phyloP scores from a whole-genome alignment of 176 grass and related monocot genomes.

The Triticum monococcum region DNA sequence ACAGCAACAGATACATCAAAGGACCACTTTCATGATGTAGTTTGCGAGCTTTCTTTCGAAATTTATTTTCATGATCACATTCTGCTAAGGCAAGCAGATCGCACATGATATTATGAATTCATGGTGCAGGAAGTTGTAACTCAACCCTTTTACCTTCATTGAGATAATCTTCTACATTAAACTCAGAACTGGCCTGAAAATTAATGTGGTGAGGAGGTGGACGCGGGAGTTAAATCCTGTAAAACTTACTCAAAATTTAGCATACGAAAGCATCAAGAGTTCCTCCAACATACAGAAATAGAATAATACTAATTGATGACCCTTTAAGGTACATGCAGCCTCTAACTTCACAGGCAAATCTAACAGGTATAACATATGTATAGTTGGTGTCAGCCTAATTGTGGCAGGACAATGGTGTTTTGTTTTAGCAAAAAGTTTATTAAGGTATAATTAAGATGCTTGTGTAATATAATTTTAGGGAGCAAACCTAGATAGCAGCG shows the following conservation, averaged over 20 bases:
- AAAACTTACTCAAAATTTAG: neutral
- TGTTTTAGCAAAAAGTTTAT: neutral
- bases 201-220: constrained; percentile 36
- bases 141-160: constrained; percentile 43
- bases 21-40: neutral
- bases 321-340: neutral
- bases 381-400: neutral
- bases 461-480: neutral
- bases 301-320: neutral
- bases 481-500: neutral
- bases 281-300: neutral
- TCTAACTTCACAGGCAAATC: neutral
- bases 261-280: neutral
- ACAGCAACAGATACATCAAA: neutral
- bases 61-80: neutral
- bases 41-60: neutral
- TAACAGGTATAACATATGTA: neutral
- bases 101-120: neutral
- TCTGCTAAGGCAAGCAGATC: neutral
- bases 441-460: neutral
- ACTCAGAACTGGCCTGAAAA: constrained; percentile 35
- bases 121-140: neutral
- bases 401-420: neutral
- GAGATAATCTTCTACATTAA: constrained; percentile 28
- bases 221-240: constrained; percentile 39